A percentile compares a stretch with the other conserved stretches of the same genome.
Evolutionary conservation across 805 yeast genomes (phyloP).

Genomic region (Isabelozyma gotoi): DNA sequence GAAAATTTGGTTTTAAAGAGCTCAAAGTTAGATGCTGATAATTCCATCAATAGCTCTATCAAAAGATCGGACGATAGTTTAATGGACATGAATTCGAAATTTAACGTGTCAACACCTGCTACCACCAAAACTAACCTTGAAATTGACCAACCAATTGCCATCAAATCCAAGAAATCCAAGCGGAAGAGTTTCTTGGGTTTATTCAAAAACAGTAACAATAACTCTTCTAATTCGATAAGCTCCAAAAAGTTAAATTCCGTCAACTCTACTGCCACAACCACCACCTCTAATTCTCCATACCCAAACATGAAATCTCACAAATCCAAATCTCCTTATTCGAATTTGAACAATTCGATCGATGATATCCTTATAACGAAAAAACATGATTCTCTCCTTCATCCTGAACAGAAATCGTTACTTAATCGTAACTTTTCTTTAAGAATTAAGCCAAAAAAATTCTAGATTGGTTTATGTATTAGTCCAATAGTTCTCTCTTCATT

Average conservation of each 20-base stretch:
- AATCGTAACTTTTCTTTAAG: conserved; percentile 1
- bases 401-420: neutral
- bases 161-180: neutral
- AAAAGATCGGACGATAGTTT: neutral
- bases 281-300: neutral
- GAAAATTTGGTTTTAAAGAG: neutral
- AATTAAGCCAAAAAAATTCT: neutral
- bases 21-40: neutral
- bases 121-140: neutral
- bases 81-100: neutral
- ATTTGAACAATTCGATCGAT: neutral
- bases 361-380: conserved; percentile 1
- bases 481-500: neutral
- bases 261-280: neutral
- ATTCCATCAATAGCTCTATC: neutral
- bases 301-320: too few species aligned
- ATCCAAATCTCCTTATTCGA: neutral
- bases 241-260: neutral
- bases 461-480: neutral
- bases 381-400: neutral
- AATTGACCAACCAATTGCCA: neutral
- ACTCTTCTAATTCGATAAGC: neutral
- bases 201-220: neutral
- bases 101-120: neutral
- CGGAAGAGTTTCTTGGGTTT: conserved; percentile 1